Evolutionary conservation across 2,329 filamentous ascomycete genomes (phyloP), one percentile per base, ranked within the genome.

Genomic region (Diaporthe ilicicola): DNA sequence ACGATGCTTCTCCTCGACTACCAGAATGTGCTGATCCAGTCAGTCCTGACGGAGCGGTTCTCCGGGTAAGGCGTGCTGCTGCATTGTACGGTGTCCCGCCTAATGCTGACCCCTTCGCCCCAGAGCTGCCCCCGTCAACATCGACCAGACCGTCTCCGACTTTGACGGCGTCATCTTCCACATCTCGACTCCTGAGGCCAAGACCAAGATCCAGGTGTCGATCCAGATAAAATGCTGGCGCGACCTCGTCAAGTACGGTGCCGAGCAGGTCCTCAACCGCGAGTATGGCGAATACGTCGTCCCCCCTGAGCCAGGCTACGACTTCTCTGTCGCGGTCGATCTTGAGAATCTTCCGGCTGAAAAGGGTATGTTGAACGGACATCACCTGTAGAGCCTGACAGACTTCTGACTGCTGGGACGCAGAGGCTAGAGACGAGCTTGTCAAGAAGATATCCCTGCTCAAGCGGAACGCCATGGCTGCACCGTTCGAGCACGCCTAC

Each of bases 131-230:
- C 94, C 94, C 71, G 89, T 90, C 72, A 94, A 93, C 76, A 97
- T 99, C 82, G 97, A 99, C 84, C 96, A 99, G 86, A 94, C 97
- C 74, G 94, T 98, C 74, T 98, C 95, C 81, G 96, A 99, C 84
- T 99, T 99, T 80, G 97, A 99, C 84, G 95, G 95, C 80, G 96
- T 98, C 77, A 97, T 93, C 76, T 99, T 98, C 84, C 96, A 99
- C 83, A 95, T 99, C 79, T 98, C 95, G 46, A 99, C 96, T 1
- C 96, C 95, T 71, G 94, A 97, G 82, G 86, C 91, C 73, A 98
- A 98, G 87, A 92, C 94, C 62, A 94, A 97, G 84, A 98, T 99
- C 75, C 89, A 97, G 65, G 91, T 99, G 71, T 99, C 96, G 27
- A 93, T 99, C 78, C 91, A 94, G 82, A 94, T 99, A 82, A 93